A percentile compares a stretch with the other conserved stretches of the same genome.
Evolutionary conservation across 768 basidiomycete genomes (phyloP).

Genomic region (Suillus sp.): DNA sequence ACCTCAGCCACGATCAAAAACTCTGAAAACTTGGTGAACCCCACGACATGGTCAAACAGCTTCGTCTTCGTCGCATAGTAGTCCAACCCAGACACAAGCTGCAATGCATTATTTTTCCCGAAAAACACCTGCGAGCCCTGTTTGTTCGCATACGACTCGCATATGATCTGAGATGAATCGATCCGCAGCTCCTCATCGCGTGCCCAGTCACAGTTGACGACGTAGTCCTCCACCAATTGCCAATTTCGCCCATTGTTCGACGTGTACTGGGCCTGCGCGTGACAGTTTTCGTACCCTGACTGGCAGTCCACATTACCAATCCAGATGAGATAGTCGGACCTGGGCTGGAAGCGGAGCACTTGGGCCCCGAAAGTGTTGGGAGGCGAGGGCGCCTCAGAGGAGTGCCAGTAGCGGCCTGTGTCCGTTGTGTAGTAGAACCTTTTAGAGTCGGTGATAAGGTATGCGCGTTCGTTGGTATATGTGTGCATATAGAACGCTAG

Average conservation of each 20-base stretch:
- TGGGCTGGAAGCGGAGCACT: constrained; percentile 86
- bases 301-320: constrained; percentile 75
- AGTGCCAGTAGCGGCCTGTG: constrained; percentile 73
- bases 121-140: constrained; percentile 72
- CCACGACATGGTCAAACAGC: constrained; percentile 86
- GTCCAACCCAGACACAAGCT: constrained; percentile 75
- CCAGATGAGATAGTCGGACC: constrained; percentile 87
- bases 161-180: constrained; percentile 87
- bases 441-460: constrained; percentile 73
- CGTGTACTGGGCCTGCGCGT: constrained; percentile 73
- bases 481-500: constrained; percentile 87
- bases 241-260: constrained; percentile 78
- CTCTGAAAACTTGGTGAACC: constrained; percentile 96
- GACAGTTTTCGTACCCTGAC: constrained; percentile 54
- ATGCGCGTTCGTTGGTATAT: constrained; percentile 80
- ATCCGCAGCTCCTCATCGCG: constrained; percentile 75
- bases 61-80: constrained; percentile 74
- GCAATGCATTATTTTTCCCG: constrained; percentile 55
- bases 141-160: constrained; percentile 87
- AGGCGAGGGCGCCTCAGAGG: constrained; percentile 55
- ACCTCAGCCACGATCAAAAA: constrained; percentile 96
- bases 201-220: constrained; percentile 91
- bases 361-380: constrained; percentile 81
- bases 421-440: constrained; percentile 82
- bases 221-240: constrained; percentile 80